Base-by-base conservation (phyloP, 345 rosid genomes). In the Excoecaria cochinchinensis region DNA sequence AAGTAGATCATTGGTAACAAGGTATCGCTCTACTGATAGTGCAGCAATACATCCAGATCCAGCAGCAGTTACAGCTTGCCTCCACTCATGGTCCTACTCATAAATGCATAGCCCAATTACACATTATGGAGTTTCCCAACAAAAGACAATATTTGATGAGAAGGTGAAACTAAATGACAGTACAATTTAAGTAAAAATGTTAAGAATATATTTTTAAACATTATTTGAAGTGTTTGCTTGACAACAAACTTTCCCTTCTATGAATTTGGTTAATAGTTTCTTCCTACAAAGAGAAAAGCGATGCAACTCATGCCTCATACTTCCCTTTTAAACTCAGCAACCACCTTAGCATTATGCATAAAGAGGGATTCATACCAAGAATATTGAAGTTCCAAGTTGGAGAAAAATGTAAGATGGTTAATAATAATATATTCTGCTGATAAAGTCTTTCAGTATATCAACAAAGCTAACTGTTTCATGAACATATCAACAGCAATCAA, bases 21-120 rank as follows among this genome's bases (percentile, higher is more conserved):
- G 99, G 86, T 89, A 95, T 82, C 99, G 90, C 88, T 95, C 99
- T 46, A 88, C 98, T 31, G 99, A 95, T 77, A 95, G 86, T 74
- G 99, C 97, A 85, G 98, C 98, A 56, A 95, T 84, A 82, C 99
- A 95, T 80, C 99, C 98, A 44, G 99, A 90, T 74, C 99, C 97
- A 81, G 97, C 94, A 73, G 98, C 99, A 61, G 98, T 95, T 80
- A 95, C 46, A 8, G 99, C 99, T 86, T 95, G 98, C 84, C 99
- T 90, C 99, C 99, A 95, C 71, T 95, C 96, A 72, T 88, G 97
- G 78, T 95, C 98, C 99, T 91, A 76, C 66, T 40, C 38, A 78
- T 73, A 50, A 80, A 56, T 50, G 67, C 22, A 15, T 40, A 69
- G 56, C 50, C 4, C 9, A 70, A 46, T 56, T 44, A 31, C 31